A percentile compares a stretch with the other conserved stretches of the same genome.
phyloP scores from a whole-genome alignment of 306 rosid species.

The Prunus davidiana region DNA sequence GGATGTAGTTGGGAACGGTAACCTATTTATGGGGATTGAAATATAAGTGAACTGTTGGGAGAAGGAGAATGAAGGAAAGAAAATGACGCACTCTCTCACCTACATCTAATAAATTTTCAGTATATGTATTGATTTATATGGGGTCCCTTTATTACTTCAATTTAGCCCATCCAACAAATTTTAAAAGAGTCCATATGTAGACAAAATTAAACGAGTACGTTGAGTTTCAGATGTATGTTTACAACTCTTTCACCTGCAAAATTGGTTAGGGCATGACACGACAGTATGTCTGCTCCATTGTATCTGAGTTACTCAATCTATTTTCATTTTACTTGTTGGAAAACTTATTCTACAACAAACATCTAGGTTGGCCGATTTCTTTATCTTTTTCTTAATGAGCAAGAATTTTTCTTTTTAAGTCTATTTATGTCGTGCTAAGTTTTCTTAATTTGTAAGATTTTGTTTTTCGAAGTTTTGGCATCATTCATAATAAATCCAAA shows the following conservation, averaged over 20 bases:
- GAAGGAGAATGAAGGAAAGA: neutral
- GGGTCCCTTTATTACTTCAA: too few relatives aligned
- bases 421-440: neutral
- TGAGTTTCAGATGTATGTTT: too few relatives aligned
- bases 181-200: too few relatives aligned
- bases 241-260: too few relatives aligned
- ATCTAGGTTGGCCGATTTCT: neutral
- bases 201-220: too few relatives aligned
- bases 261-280: too few relatives aligned
- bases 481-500: neutral
- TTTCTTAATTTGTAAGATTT: neutral
- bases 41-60: neutral
- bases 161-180: too few relatives aligned
- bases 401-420: neutral
- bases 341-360: too few relatives aligned
- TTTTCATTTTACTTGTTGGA: too few relatives aligned
- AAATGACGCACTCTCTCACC: neutral
- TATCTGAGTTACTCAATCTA: too few relatives aligned
- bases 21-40: slow-evolving; percentile 24
- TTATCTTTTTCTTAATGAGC: neutral
- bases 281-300: too few relatives aligned
- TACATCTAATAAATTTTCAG: neutral
- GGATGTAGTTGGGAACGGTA: slow-evolving; percentile 31
- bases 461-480: neutral
- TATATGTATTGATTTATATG: neutral